Evolutionary conservation across 208 protist genomes (phyloP).

Genomic region (Acanthamoeba culbertsoni): DNA sequence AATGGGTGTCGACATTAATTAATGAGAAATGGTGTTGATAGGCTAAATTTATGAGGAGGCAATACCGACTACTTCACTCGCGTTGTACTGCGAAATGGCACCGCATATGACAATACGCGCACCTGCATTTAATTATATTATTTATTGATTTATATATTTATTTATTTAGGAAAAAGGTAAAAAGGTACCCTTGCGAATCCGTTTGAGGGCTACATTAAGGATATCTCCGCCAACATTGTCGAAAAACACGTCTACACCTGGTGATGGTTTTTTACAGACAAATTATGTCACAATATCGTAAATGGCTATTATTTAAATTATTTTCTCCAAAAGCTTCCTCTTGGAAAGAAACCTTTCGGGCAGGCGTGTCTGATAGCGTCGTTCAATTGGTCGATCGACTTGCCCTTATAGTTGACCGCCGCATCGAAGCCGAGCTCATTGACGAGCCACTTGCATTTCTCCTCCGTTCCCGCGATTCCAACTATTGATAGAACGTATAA

Average conservation of each 20-base stretch:
- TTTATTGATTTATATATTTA: neutral
- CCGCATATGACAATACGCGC: slow-evolving; percentile 72
- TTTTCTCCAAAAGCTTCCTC: too few species aligned
- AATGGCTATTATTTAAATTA: too few species aligned
- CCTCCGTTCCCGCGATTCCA: slow-evolving; percentile 68
- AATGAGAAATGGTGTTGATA: too few species aligned
- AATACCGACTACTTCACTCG: neutral
- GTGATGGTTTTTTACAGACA: too few species aligned
- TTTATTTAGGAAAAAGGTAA: neutral
- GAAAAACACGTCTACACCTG: slow-evolving; percentile 78
- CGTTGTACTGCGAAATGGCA: slow-evolving; percentile 59
- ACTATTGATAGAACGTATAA: too few species aligned
- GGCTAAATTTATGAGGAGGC: neutral
- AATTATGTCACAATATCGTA: too few species aligned
- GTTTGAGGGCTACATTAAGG: neutral
- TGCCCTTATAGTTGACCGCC: slow-evolving; percentile 75
- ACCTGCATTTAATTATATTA: neutral
- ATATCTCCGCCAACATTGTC: slow-evolving; percentile 81
- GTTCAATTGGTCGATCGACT: slow-evolving; percentile 44
- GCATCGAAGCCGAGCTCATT: slow-evolving; percentile 73
- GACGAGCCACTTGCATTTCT: slow-evolving; percentile 58
- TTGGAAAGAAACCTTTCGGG: too few species aligned
- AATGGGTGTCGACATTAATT: too few species aligned
- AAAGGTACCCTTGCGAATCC: neutral
- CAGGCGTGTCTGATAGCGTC: slow-evolving; percentile 44